Conservation (phyloP, 345 rosid species). For the Aegle marmelos region DNA sequence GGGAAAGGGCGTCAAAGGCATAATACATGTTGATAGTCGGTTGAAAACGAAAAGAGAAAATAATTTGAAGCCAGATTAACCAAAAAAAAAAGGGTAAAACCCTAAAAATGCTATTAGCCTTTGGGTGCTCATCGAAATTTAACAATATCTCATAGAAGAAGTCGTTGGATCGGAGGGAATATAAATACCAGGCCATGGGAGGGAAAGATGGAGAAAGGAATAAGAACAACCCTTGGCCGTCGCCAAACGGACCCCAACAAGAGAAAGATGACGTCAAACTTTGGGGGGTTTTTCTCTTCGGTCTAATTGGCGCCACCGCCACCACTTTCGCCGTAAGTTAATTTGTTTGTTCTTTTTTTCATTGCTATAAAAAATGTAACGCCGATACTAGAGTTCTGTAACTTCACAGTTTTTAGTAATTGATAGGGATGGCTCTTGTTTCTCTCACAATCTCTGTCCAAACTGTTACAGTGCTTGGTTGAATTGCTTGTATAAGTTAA, state of each 20-base stretch:
- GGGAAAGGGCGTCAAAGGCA: no score
- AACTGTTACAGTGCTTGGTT: background rate
- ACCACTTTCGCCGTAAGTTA: conserved; percentile 77
- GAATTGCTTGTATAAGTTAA: background rate
- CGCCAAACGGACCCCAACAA: conserved; percentile 28
- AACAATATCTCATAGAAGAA: background rate
- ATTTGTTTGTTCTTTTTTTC: background rate
- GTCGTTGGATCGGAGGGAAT: background rate
- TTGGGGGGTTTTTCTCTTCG: conserved; percentile 74
- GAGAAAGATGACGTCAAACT: conserved; percentile 49
- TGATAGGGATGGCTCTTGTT: background rate
- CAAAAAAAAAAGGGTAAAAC: background rate
- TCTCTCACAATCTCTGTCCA: background rate
- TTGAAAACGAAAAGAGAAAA: background rate
- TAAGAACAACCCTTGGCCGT: conserved; percentile 37
- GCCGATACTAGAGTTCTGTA: background rate
- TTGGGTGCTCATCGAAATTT: conserved; percentile 21
- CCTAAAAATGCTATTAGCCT: conserved; percentile 30
- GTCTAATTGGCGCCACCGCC: conserved; percentile 85
- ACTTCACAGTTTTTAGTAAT: background rate
- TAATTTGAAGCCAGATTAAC: background rate
- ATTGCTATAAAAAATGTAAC: background rate
- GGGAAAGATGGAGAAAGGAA: conserved; percentile 34
- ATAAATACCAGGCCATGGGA: conserved; percentile 33
- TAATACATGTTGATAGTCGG: no score